Percentiles rank a stretch among this genome's conserved stretches.
Conservation (phyloP, 306 rosid species). For the Ziziphus jujuba region DNA sequence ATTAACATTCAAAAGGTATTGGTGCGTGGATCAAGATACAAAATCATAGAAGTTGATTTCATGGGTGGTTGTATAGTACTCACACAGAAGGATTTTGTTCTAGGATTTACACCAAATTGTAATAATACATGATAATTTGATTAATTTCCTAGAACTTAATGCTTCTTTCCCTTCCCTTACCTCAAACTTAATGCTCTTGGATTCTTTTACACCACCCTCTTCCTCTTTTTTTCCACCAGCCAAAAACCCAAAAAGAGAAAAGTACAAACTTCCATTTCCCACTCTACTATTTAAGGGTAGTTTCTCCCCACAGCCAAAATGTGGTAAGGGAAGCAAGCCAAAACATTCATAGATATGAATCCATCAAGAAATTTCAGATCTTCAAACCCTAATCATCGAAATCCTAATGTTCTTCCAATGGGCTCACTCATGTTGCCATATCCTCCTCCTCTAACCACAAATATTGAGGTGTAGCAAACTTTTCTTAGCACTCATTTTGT, state of each 20-base stretch:
- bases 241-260: neutral
- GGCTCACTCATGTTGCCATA: neutral
- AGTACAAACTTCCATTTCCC: neutral
- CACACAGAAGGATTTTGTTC: neutral
- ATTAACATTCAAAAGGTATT: neutral
- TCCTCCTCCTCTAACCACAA: neutral
- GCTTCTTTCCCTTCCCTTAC: neutral
- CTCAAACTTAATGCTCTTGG: neutral
- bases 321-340: neutral
- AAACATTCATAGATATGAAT: conserved; percentile 9
- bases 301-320: neutral
- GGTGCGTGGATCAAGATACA: neutral
- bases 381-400: neutral
- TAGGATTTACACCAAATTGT: neutral
- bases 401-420: conserved; percentile 1
- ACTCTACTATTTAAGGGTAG: neutral
- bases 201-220: conserved; percentile 5
- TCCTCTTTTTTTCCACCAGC: no score
- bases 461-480: conserved; percentile 6
- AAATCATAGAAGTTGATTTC: neutral
- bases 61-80: neutral
- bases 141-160: conserved; percentile 1
- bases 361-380: conserved; percentile 9
- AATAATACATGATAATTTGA: no score
- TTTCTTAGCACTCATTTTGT: neutral